phyloP scores from a whole-genome alignment of 163 green algal genomes.

The Prototheca stagnorum region DNA sequence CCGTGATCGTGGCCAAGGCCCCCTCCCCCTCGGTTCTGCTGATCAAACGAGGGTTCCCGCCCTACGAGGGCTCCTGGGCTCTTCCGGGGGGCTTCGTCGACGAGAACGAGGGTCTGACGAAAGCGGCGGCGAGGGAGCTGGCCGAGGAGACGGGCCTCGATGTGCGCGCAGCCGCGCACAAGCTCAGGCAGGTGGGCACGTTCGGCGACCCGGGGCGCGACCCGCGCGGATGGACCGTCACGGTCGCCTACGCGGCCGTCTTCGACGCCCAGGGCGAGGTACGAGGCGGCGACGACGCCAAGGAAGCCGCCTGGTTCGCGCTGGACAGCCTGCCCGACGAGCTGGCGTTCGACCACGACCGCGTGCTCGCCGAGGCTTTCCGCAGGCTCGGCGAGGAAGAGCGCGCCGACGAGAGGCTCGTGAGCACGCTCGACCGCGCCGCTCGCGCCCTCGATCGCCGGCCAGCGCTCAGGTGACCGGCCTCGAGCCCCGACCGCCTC shows the following conservation, averaged over 20 bases:
- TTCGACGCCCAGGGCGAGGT: constrained; percentile 36
- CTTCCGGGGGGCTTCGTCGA: constrained; percentile 79
- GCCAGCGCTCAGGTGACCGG: too few species aligned
- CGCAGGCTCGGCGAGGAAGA: too few species aligned
- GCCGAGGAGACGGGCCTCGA: constrained; percentile 72
- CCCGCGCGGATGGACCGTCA: constrained; percentile 67
- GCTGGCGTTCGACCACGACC: constrained; percentile 71
- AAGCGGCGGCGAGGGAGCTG: constrained; percentile 60
- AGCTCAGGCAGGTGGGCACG: constrained; percentile 40
- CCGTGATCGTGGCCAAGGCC: constrained; percentile 40
- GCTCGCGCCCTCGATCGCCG: too few species aligned
- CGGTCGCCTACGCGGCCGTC: constrained; percentile 63
- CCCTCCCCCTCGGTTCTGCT: constrained; percentile 38
- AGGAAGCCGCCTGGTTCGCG: constrained; percentile 58
- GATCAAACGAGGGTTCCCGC: constrained; percentile 43
- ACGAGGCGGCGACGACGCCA: too few species aligned
- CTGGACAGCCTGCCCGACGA: constrained; percentile 30
- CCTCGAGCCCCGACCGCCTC: too few species aligned
- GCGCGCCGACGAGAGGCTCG: too few species aligned
- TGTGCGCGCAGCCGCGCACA: too few species aligned
- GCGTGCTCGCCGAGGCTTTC: constrained; percentile 6
- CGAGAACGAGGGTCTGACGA: constrained; percentile 49
- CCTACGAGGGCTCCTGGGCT: constrained; percentile 43
- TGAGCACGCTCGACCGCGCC: too few species aligned
- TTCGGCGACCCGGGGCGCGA: constrained; percentile 75